A percentile compares a stretch with the other conserved stretches of the same genome.
These are phyloP conservation scores for Ophiostoma montium DNA, from an alignment of 2,329 filamentous ascomycete genomes.

Conservation along the genomic window DNA sequence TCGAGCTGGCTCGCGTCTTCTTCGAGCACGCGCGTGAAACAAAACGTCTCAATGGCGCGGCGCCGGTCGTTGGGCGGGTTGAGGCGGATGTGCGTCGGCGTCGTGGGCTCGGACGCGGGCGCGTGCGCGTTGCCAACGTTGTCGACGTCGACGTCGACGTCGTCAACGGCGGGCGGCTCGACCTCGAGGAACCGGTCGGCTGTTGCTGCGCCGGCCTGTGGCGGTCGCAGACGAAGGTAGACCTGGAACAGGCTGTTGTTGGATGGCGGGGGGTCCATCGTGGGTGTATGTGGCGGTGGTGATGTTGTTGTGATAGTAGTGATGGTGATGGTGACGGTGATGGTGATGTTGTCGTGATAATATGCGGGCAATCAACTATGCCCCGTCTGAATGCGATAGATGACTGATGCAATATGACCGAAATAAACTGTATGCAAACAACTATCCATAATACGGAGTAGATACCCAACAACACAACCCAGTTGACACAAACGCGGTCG, in stretches of 20 bases:
- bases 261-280: conserved; percentile 23
- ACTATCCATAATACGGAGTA: no score
- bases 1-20: conserved; percentile 75
- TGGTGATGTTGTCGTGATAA: not conserved
- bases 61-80: conserved; percentile 77
- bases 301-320: not conserved
- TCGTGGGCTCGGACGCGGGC: conserved; percentile 19
- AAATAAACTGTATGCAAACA: no score
- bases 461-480: no score
- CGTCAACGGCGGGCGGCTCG: conserved; percentile 35
- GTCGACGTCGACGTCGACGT: no score
- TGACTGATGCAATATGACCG: not conserved
- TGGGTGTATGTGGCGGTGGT: not conserved
- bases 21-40: conserved; percentile 86
- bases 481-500: not conserved
- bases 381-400: no score
- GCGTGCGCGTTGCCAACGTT: no score
- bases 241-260: conserved; percentile 66
- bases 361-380: no score
- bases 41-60: conserved; percentile 82
- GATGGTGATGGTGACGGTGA: not conserved
- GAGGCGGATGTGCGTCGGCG: conserved; percentile 57
- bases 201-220: conserved; percentile 29
- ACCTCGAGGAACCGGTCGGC: conserved; percentile 66
- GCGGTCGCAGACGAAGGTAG: conserved; percentile 71